Evolutionary conservation across 345 rosid species (phyloP).

Genomic region (Fremontodendron californicum): DNA sequence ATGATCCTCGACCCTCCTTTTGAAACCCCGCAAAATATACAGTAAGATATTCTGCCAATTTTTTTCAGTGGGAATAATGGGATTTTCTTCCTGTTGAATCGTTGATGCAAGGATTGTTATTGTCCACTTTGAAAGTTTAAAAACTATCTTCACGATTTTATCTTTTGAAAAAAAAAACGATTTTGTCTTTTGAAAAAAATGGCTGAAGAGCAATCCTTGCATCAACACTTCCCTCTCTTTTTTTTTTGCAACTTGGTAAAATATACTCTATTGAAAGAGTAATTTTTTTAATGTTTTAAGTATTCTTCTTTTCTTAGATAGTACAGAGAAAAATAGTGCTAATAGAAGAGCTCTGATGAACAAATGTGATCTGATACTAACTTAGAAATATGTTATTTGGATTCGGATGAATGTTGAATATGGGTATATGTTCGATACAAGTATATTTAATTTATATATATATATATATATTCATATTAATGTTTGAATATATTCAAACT

Average conservation of each 20-base stretch:
- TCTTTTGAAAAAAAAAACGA: too few relatives aligned
- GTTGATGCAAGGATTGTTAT: too few relatives aligned
- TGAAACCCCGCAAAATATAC: slow-evolving; percentile 15
- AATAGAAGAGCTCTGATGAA: not conserved
- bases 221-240: too few relatives aligned
- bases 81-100: slow-evolving; percentile 25
- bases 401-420: too few relatives aligned
- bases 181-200: too few relatives aligned
- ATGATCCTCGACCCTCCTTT: slow-evolving; percentile 15
- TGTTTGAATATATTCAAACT: too few relatives aligned
- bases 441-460: too few relatives aligned
- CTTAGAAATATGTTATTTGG: not conserved
- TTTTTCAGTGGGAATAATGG: slow-evolving; percentile 8
- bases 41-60: slow-evolving; percentile 23
- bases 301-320: slow-evolving; percentile 6
- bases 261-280: slow-evolving; percentile 17
- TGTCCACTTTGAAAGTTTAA: too few relatives aligned
- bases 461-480: too few relatives aligned
- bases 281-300: not conserved
- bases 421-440: too few relatives aligned
- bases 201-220: too few relatives aligned
- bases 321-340: not conserved
- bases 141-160: too few relatives aligned
- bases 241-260: slow-evolving; percentile 32
- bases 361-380: not conserved